These are phyloP conservation scores for Hymenoscyphus infarciens DNA, from an alignment of 2,329 filamentous ascomycete species.

Conservation along the genomic window DNA sequence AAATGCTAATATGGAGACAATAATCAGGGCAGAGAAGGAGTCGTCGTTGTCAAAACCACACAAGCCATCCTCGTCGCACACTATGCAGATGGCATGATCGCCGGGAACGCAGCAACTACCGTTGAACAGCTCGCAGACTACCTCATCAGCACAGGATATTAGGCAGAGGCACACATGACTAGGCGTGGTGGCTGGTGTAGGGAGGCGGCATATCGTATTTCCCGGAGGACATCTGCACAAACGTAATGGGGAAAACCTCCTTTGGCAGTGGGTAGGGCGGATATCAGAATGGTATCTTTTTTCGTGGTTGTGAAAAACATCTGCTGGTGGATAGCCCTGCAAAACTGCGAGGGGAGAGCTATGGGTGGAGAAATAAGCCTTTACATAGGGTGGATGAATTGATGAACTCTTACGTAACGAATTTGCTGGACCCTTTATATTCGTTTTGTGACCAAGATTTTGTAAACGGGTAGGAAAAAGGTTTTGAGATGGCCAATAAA, in stretches of 20 bases:
- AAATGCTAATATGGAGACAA: neutral
- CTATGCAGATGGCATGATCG: slow-evolving; percentile 71
- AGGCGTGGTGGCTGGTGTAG: neutral
- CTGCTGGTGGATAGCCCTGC: slow-evolving; percentile 25
- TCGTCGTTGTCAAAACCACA: slow-evolving; percentile 80
- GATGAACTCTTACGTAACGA: slow-evolving; percentile 17
- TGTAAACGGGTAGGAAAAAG: no score
- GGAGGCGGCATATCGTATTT: slow-evolving; percentile 5
- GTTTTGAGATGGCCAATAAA: no score
- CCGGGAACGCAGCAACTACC: slow-evolving; percentile 71
- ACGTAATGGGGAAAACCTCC: slow-evolving; percentile 11
- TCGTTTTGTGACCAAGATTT: slow-evolving; percentile 4
- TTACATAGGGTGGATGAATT: slow-evolving; percentile 31
- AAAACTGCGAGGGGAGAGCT: slow-evolving; percentile 14
- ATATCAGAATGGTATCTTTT: slow-evolving; percentile 33
- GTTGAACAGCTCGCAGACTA: slow-evolving; percentile 86
- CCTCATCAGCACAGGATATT: slow-evolving; percentile 69
- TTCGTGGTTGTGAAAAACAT: slow-evolving; percentile 14
- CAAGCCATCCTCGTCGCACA: slow-evolving; percentile 87
- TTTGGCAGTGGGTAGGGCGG: slow-evolving; percentile 25
- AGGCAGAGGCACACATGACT: slow-evolving; percentile 34
- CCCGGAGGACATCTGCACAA: slow-evolving; percentile 22
- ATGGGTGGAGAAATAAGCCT: slow-evolving; percentile 13
- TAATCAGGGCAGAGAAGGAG: slow-evolving; percentile 69
- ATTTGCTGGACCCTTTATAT: neutral